Conservation (phyloP, 768 basidiomycete species). For the Agaricus sinodeliciosus region DNA sequence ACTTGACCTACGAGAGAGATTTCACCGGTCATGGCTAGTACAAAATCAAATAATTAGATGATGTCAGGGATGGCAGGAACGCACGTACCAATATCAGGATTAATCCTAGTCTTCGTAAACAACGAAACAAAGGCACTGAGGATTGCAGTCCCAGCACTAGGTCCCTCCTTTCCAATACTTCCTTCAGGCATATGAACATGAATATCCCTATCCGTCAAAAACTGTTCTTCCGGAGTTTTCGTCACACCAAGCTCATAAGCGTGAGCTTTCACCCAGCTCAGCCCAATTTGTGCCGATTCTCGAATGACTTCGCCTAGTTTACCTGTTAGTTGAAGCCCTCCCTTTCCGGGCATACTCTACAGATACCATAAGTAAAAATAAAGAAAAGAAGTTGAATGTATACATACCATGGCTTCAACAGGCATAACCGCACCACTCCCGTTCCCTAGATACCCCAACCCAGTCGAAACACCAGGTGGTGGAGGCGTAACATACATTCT, state of each 20-base stretch:
- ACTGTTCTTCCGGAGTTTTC: constrained; percentile 57
- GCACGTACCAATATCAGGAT: constrained; percentile 79
- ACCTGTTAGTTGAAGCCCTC: constrained; percentile 85
- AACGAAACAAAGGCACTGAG: constrained; percentile 87
- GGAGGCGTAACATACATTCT: constrained; percentile 76
- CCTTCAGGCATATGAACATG: constrained; percentile 98
- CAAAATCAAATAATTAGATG: not conserved
- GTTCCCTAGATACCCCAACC: constrained; percentile 93
- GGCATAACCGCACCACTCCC: constrained; percentile 97
- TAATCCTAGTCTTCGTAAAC: constrained; percentile 79
- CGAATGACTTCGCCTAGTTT: constrained; percentile 98
- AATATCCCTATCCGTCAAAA: constrained; percentile 80
- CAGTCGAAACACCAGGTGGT: constrained; percentile 91
- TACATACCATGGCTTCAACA: constrained; percentile 87
- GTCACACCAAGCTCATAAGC: constrained; percentile 89
- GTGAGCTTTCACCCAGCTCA: constrained; percentile 91
- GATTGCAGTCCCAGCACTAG: constrained; percentile 93
- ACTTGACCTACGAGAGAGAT: constrained; percentile 96
- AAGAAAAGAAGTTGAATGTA: constrained; percentile 28
- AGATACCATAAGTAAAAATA: not conserved
- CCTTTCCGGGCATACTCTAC: constrained; percentile 97
- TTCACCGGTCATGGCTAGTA: constrained; percentile 93
- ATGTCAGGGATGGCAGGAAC: not conserved
- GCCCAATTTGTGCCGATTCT: constrained; percentile 91
- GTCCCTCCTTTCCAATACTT: constrained; percentile 90